These are phyloP conservation scores for Trametes cingulata DNA, from an alignment of 768 basidiomycete species.

Conservation along the genomic window DNA sequence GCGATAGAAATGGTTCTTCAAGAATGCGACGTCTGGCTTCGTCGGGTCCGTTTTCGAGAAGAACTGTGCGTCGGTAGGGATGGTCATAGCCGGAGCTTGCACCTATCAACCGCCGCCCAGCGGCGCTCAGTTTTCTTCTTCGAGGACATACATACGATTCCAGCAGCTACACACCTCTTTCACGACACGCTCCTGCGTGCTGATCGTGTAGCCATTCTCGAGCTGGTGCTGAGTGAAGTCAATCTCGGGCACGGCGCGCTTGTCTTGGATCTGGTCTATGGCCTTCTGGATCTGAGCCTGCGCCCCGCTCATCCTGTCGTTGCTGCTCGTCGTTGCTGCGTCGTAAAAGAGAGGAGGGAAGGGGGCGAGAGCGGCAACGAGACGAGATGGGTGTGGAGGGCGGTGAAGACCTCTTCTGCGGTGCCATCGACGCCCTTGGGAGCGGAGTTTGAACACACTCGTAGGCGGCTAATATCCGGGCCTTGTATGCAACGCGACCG, in stretches of 20 bases:
- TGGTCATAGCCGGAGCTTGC: conserved; percentile 94
- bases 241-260: conserved; percentile 55
- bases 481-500: not conserved
- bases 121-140: not conserved
- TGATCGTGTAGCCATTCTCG: conserved; percentile 89
- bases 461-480: conserved; percentile 14
- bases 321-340: conserved; percentile 12
- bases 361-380: conserved; percentile 20
- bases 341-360: conserved; percentile 3
- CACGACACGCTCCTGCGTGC: conserved; percentile 92
- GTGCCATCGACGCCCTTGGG: conserved; percentile 17
- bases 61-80: conserved; percentile 93
- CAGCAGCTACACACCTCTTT: conserved; percentile 72
- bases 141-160: not conserved
- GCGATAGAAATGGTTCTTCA: conserved; percentile 99
- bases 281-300: conserved; percentile 61
- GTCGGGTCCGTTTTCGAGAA: conserved; percentile 80
- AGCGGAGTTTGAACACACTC: conserved; percentile 21
- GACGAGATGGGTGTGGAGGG: conserved; percentile 13
- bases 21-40: conserved; percentile 93
- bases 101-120: conserved; percentile 54
- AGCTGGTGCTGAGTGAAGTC: conserved; percentile 93
- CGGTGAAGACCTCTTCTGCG: conserved; percentile 20
- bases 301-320: conserved; percentile 28
- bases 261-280: conserved; percentile 61